Conservation (phyloP, 345 rosid genomes). For the Raphanus raphanistrum region DNA sequence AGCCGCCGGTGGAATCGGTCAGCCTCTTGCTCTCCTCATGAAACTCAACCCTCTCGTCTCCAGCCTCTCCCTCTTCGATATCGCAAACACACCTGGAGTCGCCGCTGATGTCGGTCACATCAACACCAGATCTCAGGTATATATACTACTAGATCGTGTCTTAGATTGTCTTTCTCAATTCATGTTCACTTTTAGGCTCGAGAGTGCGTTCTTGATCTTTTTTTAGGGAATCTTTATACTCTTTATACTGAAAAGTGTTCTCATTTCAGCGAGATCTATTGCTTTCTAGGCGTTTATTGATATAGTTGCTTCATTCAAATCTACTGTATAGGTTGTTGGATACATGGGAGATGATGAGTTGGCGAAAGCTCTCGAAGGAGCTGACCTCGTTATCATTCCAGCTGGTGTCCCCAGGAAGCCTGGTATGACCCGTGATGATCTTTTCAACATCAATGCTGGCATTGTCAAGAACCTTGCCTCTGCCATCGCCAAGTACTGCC, state of each 20-base stretch:
- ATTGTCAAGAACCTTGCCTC: slow-evolving; percentile 31
- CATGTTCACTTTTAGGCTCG: too few relatives aligned
- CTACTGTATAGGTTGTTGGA: slow-evolving; percentile 19
- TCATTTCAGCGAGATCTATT: not conserved
- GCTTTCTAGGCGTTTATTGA: not conserved
- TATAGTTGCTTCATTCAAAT: not conserved
- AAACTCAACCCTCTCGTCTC: slow-evolving; percentile 81
- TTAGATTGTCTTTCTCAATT: too few relatives aligned
- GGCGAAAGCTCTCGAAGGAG: slow-evolving; percentile 49
- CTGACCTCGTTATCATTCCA: slow-evolving; percentile 63
- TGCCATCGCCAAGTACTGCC: slow-evolving; percentile 46
- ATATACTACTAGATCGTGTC: too few relatives aligned
- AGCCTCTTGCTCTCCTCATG: slow-evolving; percentile 74
- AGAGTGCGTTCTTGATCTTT: not conserved
- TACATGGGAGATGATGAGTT: slow-evolving; percentile 46
- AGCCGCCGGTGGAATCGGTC: slow-evolving; percentile 85
- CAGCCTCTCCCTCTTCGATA: slow-evolving; percentile 62
- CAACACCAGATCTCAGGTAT: slow-evolving; percentile 62
- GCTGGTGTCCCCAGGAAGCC: slow-evolving; percentile 72
- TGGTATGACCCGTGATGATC: slow-evolving; percentile 6
- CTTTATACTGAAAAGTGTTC: too few relatives aligned
- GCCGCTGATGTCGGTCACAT: slow-evolving; percentile 80
- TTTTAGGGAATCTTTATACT: too few relatives aligned
- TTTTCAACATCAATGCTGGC: slow-evolving; percentile 47
- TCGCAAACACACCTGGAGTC: slow-evolving; percentile 74